Evolutionary conservation across 2,329 filamentous ascomycete genomes (phyloP).

Genomic region (Fusarium sp.): DNA sequence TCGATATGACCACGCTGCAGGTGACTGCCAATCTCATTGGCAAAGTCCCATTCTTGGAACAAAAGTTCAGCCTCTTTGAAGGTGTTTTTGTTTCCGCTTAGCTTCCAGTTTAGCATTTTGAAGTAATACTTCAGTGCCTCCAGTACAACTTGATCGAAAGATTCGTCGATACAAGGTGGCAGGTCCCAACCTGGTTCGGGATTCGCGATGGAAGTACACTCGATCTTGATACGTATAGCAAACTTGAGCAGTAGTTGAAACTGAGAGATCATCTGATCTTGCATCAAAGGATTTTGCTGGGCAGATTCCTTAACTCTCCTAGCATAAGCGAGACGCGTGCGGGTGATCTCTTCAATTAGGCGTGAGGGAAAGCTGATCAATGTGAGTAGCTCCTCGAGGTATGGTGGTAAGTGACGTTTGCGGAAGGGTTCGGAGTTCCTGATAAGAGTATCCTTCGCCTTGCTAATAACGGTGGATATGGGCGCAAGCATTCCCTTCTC

Average conservation of each 20-base stretch:
- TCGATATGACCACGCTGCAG: slow-evolving; percentile 95
- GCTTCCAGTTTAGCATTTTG: slow-evolving; percentile 97
- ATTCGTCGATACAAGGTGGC: slow-evolving; percentile 95
- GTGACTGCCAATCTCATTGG: slow-evolving; percentile 90
- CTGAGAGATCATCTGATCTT: slow-evolving; percentile 97
- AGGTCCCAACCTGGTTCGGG: slow-evolving; percentile 94
- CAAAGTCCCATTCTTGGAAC: slow-evolving; percentile 98
- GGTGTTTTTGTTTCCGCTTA: slow-evolving; percentile 97
- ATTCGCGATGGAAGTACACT: slow-evolving; percentile 84
- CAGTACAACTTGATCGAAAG: slow-evolving; percentile 90
- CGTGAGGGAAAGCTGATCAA: slow-evolving; percentile 97
- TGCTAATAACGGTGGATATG: slow-evolving; percentile 87
- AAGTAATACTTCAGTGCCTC: slow-evolving; percentile 98
- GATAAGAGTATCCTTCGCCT: slow-evolving; percentile 93
- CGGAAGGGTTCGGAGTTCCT: slow-evolving; percentile 85
- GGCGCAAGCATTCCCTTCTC: slow-evolving; percentile 83
- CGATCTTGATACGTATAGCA: slow-evolving; percentile 90
- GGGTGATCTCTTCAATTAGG: slow-evolving; percentile 95
- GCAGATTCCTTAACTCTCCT: slow-evolving; percentile 95
- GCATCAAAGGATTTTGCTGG: slow-evolving; percentile 91
- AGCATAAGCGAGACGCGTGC: slow-evolving; percentile 88
- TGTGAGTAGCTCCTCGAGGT: slow-evolving; percentile 95
- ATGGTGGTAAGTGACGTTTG: slow-evolving; percentile 90
- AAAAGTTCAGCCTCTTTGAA: slow-evolving; percentile 99
- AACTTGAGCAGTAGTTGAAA: slow-evolving; percentile 94